Conservation (phyloP, 2,329 filamentous ascomycete species). For the Elsinoe arachidis region DNA sequence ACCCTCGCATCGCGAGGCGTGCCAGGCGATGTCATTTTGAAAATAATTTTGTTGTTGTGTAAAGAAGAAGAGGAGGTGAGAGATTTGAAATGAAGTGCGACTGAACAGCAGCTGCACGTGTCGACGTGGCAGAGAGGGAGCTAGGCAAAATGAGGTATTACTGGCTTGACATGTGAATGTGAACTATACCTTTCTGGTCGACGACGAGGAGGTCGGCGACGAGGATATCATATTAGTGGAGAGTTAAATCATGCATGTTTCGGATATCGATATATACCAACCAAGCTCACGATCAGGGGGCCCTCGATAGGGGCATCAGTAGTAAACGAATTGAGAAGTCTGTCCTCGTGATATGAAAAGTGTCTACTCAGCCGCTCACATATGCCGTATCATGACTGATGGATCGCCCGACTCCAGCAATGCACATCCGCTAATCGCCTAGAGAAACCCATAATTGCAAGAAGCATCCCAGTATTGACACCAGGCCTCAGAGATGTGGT, state of each 20-base stretch:
- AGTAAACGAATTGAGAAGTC: not conserved
- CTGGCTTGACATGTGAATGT: conserved; percentile 7
- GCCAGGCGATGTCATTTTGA: conserved; percentile 3
- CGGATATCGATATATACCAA: no score
- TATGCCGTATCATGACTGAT: not conserved
- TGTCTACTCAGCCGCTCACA: conserved; percentile 4
- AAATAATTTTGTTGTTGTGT: not conserved
- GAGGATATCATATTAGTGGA: not conserved
- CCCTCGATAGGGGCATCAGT: not conserved
- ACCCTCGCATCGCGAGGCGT: conserved; percentile 3
- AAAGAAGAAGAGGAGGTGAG: not conserved
- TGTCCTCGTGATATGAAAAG: not conserved
- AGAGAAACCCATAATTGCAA: not conserved
- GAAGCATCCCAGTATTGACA: no score
- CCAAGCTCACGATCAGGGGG: no score
- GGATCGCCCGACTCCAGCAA: conserved; percentile 12
- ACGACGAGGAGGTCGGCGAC: not conserved
- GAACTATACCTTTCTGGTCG: not conserved
- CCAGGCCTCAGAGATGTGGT: not conserved
- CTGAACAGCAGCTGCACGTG: not conserved
- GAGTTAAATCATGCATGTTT: no score
- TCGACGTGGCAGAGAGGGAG: not conserved
- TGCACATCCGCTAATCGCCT: conserved; percentile 14
- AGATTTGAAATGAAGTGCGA: not conserved
- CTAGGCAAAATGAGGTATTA: not conserved